Evolutionary conservation across 1,284 basidiomycete species (phyloP), one percentile per base, ranked within the genome.

Genomic region (Malassezia restricta): DNA sequence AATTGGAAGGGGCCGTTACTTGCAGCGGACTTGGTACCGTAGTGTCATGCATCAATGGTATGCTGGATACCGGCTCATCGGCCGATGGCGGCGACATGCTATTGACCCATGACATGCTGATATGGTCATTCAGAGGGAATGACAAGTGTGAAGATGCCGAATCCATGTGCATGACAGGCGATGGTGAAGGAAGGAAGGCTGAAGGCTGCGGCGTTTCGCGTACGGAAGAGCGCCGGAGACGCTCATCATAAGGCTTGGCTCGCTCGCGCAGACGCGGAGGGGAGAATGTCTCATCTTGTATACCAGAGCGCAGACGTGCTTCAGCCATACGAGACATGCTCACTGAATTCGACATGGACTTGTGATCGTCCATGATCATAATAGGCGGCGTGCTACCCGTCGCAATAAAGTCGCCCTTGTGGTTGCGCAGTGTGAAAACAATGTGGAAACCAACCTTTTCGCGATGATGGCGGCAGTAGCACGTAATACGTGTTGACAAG

Each of bases 391-490:
- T 89, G 42, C 79, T 81, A 3, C 88, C 87, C 8, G 81, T 81
- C 8, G 88, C 92, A 48, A 98, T 81, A 44, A 90, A 75, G 27
- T 85, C 81, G 7, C 89, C 90, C 33, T 77, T 78, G 64, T 83
- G 78, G 61, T 95, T 87, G 64, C 84, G 81, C 78, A 98, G 81
- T 15, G 83, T 84, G 74, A 98, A 87, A 65, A 87, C 85, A 60
- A 98, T 83, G 71, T 85, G 76, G 76, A 98, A 99, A 1, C 94
- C 94, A 43, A 86, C 78, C 77, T 95, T 96, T 76, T 98, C 94
- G 57, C 88, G 84, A 76, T 99, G 94, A 77, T 98, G 94, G 47
- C 94, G 84, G 68, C 94, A 98, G 75, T 99, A 99, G 76, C 94
- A 99, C 6, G 94, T 95, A 61, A 99, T 89, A 43, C 94, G 82